These are phyloP conservation scores for Penicillium sp. DNA, from an alignment of 2,329 filamentous ascomycete species.

Conservation along the genomic window DNA sequence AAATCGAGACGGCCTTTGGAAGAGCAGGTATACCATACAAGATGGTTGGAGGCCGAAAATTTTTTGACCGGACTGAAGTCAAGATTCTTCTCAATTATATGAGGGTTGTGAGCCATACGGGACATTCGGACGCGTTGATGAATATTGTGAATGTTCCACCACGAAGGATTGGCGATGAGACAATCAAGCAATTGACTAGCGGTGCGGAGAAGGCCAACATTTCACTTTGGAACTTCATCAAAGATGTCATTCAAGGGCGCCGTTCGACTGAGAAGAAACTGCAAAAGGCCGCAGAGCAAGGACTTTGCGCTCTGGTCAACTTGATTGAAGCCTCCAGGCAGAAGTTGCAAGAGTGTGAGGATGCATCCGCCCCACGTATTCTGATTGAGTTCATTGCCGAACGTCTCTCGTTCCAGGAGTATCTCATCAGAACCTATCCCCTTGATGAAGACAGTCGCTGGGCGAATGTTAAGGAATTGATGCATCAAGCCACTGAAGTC, in stretches of 20 bases:
- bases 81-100: slow-evolving; percentile 87
- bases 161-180: slow-evolving; percentile 76
- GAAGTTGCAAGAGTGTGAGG: slow-evolving; percentile 52
- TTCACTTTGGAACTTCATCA: slow-evolving; percentile 74
- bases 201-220: slow-evolving; percentile 70
- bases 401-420: slow-evolving; percentile 71
- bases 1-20: slow-evolving; percentile 80
- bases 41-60: slow-evolving; percentile 88
- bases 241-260: slow-evolving; percentile 57
- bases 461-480: slow-evolving; percentile 87
- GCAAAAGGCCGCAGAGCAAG: slow-evolving; percentile 55
- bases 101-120: slow-evolving; percentile 76
- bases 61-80: slow-evolving; percentile 89
- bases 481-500: slow-evolving; percentile 75
- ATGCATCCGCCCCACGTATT: slow-evolving; percentile 43
- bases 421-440: slow-evolving; percentile 67
- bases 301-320: slow-evolving; percentile 59
- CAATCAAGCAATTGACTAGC: slow-evolving; percentile 70
- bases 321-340: slow-evolving; percentile 59
- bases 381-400: slow-evolving; percentile 60
- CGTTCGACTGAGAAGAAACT: slow-evolving; percentile 55
- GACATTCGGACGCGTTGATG: slow-evolving; percentile 81
- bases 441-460: slow-evolving; percentile 77
- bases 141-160: slow-evolving; percentile 82
- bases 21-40: slow-evolving; percentile 81